phyloP scores from a whole-genome alignment of 768 basidiomycete species.

The Xerocomus brunneocitrinus region DNA sequence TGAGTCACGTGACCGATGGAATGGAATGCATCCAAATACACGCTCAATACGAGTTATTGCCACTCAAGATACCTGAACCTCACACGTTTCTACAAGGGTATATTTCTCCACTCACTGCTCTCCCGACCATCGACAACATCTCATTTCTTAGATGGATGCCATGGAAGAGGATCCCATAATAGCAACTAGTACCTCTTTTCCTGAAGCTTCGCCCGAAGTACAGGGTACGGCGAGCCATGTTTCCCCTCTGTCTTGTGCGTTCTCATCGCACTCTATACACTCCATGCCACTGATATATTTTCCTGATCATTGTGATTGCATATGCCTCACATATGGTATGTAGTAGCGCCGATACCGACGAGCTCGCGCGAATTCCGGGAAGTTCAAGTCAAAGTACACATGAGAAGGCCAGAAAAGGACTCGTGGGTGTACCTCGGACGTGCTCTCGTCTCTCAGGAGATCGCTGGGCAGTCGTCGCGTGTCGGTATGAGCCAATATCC shows the following conservation, averaged over 20 bases:
- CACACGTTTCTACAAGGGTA: conserved; percentile 6
- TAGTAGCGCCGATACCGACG: conserved; percentile 23
- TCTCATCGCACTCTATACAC: neutral
- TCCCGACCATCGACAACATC: neutral
- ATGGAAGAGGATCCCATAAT: conserved; percentile 34
- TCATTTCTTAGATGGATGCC: conserved; percentile 25
- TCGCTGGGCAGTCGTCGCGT: conserved; percentile 70
- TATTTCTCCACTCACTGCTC: neutral
- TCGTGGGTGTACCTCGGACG: conserved; percentile 80
- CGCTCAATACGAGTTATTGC: conserved; percentile 13
- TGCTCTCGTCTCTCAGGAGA: conserved; percentile 70
- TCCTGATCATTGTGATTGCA: neutral
- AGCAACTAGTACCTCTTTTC: conserved; percentile 17
- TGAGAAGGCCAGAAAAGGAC: conserved; percentile 72
- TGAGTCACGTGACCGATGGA: conserved; percentile 18
- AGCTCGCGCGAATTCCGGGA: conserved; percentile 62
- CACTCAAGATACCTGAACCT: conserved; percentile 22
- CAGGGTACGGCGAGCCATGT: conserved; percentile 14
- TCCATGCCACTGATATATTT: conserved; percentile 10
- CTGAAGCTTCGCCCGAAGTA: conserved; percentile 15
- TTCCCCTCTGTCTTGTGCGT: conserved; percentile 20
- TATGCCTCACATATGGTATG: neutral
- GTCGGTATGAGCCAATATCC: conserved; percentile 53
- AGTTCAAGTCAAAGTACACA: conserved; percentile 81
- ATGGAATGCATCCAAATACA: neutral